Conservation (phyloP, 176 grass and related monocot species). For the Miscanthus lutarioriparius region DNA sequence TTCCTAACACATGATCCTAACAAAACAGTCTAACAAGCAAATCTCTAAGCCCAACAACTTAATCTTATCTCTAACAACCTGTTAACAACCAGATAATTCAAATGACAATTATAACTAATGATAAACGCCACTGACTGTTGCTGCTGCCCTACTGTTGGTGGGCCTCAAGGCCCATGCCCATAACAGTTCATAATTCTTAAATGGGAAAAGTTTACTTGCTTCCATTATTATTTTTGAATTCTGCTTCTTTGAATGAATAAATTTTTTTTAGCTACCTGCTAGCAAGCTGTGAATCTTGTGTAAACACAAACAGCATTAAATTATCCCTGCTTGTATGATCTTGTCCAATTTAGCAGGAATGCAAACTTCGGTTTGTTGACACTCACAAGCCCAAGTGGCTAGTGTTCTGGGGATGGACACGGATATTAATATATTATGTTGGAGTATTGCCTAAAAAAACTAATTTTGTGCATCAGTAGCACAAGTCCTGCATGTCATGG, state of each 20-base stretch:
- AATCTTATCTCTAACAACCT: not conserved
- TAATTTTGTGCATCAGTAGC: slow-evolving; percentile 15
- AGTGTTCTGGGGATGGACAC: not conserved
- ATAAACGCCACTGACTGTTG: not conserved
- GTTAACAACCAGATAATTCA: not conserved
- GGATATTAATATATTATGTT: slow-evolving; percentile 9
- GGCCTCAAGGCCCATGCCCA: not conserved
- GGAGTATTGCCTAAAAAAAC: slow-evolving; percentile 24
- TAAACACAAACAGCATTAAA: slow-evolving; percentile 7
- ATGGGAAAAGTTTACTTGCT: not conserved
- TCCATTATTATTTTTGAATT: not conserved
- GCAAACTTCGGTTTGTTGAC: not conserved
- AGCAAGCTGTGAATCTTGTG: slow-evolving; percentile 14
- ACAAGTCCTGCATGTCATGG: slow-evolving; percentile 8
- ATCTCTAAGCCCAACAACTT: not conserved
- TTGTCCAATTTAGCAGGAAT: not conserved
- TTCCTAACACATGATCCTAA: not conserved
- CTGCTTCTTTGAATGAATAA: slow-evolving; percentile 7
- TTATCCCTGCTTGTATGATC: slow-evolving; percentile 4
- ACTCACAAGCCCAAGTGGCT: not conserved
- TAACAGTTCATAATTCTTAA: not conserved
- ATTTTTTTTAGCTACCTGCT: not conserved
- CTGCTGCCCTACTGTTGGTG: not conserved
- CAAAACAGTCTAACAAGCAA: not conserved
- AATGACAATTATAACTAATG: not conserved